Evolutionary conservation across 495 filamentous ascomycete species (phyloP).

Genomic region (Sphaerosporella brunnea): DNA sequence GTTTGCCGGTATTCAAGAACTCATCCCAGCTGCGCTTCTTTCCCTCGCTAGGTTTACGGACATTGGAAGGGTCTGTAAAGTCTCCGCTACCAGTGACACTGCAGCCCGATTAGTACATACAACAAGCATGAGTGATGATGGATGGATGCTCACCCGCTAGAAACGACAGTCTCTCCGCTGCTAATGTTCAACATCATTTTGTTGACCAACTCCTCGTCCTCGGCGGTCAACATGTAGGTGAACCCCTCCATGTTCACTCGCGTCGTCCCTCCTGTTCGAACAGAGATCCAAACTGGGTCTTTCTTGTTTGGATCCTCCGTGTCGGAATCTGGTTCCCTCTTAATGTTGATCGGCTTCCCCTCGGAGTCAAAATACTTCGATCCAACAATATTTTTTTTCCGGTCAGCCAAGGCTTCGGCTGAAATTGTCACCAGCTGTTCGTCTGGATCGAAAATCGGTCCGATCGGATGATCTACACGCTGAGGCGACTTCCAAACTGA

Average conservation of each 20-base stretch:
- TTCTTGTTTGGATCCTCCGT: conserved; percentile 13
- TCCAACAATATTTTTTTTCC: conserved; percentile 5
- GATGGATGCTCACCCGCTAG: too few relatives aligned
- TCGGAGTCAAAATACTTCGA: conserved; percentile 23
- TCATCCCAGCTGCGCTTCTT: conserved; percentile 9
- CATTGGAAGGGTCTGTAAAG: background rate
- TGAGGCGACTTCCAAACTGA: conserved; percentile 23
- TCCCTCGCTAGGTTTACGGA: background rate
- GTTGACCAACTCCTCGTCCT: conserved; percentile 8
- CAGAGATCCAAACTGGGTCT: conserved; percentile 17
- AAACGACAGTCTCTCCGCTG: too few relatives aligned
- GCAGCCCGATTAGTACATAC: background rate
- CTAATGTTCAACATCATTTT: background rate
- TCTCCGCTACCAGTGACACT: background rate
- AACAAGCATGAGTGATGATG: too few relatives aligned
- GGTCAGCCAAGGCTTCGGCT: background rate
- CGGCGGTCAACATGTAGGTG: conserved; percentile 11
- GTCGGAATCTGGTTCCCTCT: conserved; percentile 9
- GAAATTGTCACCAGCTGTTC: conserved; percentile 9
- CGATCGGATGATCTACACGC: conserved; percentile 18
- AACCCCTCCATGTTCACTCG: conserved; percentile 11
- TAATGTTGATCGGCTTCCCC: conserved; percentile 14
- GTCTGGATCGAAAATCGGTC: conserved; percentile 19
- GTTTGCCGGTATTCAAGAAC: background rate
- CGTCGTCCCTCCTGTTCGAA: conserved; percentile 20